Evolutionary conservation across 2,329 filamentous ascomycete species (phyloP).

Genomic region (Didymellaceae sp.): DNA sequence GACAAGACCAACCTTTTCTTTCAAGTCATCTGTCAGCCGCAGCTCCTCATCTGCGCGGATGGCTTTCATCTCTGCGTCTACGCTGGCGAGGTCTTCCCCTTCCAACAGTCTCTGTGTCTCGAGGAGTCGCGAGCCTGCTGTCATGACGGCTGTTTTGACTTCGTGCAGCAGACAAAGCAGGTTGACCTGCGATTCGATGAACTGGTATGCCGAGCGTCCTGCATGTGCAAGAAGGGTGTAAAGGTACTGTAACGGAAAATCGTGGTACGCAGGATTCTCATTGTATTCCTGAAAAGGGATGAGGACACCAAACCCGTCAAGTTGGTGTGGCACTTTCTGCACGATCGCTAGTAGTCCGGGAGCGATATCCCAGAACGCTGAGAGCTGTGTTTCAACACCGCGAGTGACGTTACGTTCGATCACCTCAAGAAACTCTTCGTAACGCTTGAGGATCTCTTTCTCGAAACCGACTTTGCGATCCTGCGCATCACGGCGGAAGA

Average conservation of each 20-base stretch:
- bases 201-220: constrained; percentile 93
- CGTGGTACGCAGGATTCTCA: constrained; percentile 82
- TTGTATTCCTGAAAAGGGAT: constrained; percentile 81
- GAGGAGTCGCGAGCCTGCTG: constrained; percentile 70
- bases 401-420: constrained; percentile 85
- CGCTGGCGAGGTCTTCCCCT: constrained; percentile 49
- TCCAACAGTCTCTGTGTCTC: constrained; percentile 65
- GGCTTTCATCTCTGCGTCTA: constrained; percentile 59
- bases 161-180: constrained; percentile 89
- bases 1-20: constrained; percentile 90
- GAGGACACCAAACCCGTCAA: constrained; percentile 69
- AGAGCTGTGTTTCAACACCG: constrained; percentile 89
- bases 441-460: constrained; percentile 73
- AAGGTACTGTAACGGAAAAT: constrained; percentile 88
- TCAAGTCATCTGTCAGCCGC: constrained; percentile 80
- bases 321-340: constrained; percentile 74
- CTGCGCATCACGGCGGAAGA: constrained; percentile 80
- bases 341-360: constrained; percentile 79
- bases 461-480: constrained; percentile 76
- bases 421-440: constrained; percentile 76
- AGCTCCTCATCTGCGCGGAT: constrained; percentile 72
- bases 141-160: constrained; percentile 79
- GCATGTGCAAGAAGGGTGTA: constrained; percentile 84
- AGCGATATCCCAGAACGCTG: constrained; percentile 97
- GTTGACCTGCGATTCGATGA: constrained; percentile 94